Evolutionary conservation across 2,329 filamentous ascomycete species (phyloP).

Genomic region (Acarospora socialis): DNA sequence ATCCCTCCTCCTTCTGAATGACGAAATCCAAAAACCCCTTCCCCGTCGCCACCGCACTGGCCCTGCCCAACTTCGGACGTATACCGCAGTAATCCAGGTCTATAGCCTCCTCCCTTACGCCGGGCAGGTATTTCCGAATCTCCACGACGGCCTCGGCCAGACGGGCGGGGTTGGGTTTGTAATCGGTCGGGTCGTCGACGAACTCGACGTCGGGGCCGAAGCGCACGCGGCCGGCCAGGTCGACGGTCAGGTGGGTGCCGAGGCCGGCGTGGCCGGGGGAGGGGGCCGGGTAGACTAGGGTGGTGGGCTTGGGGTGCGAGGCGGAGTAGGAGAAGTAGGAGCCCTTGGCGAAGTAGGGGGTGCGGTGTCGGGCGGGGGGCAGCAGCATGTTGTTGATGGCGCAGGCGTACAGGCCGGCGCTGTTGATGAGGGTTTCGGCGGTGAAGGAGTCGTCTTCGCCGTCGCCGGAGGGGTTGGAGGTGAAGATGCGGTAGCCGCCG

Average conservation of each 20-base stretch:
- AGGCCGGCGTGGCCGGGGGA: slow-evolving; percentile 73
- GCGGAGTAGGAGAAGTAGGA: slow-evolving; percentile 80
- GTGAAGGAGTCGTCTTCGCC: slow-evolving; percentile 43
- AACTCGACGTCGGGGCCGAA: slow-evolving; percentile 96
- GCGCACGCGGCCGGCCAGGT: slow-evolving; percentile 67
- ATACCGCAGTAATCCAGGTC: slow-evolving; percentile 82
- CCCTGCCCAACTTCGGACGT: slow-evolving; percentile 65
- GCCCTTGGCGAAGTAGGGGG: slow-evolving; percentile 76
- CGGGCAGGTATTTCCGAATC: slow-evolving; percentile 67
- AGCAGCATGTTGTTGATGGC: slow-evolving; percentile 71
- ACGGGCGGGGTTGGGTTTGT: slow-evolving; percentile 51
- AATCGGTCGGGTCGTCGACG: slow-evolving; percentile 57
- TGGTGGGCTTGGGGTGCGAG: slow-evolving; percentile 48
- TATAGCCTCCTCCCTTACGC: slow-evolving; percentile 51
- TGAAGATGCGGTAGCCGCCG: slow-evolving; percentile 56
- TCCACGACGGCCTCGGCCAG: slow-evolving; percentile 55
- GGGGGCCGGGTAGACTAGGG: slow-evolving; percentile 78
- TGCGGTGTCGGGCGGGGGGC: slow-evolving; percentile 39
- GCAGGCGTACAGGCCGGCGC: slow-evolving; percentile 67
- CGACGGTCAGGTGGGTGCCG: slow-evolving; percentile 86
- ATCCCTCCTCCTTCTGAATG: slow-evolving; percentile 62
- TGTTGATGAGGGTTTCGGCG: slow-evolving; percentile 66
- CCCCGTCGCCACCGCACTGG: slow-evolving; percentile 38
- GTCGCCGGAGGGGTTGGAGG: slow-evolving; percentile 26
- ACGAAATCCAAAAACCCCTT: slow-evolving; percentile 73